These are phyloP conservation scores for Ganoderma sinense DNA, from an alignment of 1,284 basidiomycete genomes.

Conservation along the genomic window DNA sequence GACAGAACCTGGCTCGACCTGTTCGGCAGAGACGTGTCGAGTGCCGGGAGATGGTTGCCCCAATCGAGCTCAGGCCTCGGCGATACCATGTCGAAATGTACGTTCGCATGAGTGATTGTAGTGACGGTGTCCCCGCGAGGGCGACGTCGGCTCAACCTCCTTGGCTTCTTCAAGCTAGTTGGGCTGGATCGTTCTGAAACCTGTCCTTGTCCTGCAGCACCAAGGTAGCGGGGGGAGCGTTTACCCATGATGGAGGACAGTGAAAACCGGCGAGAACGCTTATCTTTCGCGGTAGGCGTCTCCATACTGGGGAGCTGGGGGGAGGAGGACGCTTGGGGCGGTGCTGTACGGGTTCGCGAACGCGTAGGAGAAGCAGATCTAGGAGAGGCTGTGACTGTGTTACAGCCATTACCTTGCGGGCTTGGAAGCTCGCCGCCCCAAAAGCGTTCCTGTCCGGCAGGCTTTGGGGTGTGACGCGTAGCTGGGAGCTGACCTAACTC, in stretches of 20 bases:
- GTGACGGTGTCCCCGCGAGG: conserved; percentile 25
- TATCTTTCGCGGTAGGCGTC: conserved; percentile 20
- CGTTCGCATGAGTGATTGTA: conserved; percentile 28
- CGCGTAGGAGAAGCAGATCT: conserved; percentile 10
- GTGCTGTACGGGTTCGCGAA: conserved; percentile 19
- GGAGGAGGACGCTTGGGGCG: conserved; percentile 8
- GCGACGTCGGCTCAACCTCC: conserved; percentile 10
- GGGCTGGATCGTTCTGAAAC: conserved; percentile 4
- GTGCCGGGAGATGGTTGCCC: background rate
- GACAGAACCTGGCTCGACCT: conserved; percentile 16
- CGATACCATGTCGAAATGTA: conserved; percentile 30
- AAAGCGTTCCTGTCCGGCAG: conserved; percentile 1
- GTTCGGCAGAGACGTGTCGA: background rate
- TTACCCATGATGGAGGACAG: conserved; percentile 39
- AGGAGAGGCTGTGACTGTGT: background rate
- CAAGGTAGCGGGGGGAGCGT: conserved; percentile 17
- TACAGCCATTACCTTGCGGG: conserved; percentile 1
- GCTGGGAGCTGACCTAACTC: background rate
- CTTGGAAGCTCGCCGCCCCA: conserved; percentile 29
- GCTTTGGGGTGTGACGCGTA: background rate
- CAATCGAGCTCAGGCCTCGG: conserved; percentile 13
- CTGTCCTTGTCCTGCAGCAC: background rate
- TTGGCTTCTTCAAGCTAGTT: conserved; percentile 8
- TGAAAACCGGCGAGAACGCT: conserved; percentile 38
- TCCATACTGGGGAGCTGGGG: conserved; percentile 1